Evolutionary conservation across 768 basidiomycete species (phyloP).

Genomic region (Pleurotus cornucopiae): DNA sequence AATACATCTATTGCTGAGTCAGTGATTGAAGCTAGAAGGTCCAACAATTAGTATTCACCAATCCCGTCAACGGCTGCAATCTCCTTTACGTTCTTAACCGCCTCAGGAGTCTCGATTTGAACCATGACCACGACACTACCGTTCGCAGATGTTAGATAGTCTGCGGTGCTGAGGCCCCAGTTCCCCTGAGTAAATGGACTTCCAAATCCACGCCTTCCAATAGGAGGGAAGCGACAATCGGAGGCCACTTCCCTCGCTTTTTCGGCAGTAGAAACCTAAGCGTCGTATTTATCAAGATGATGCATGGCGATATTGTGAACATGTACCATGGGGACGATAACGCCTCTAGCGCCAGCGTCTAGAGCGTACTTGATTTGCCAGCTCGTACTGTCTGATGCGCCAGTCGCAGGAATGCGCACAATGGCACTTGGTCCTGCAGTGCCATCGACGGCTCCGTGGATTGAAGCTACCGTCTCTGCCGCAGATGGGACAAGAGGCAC

Average conservation of each 20-base stretch:
- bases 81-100: constrained; percentile 51
- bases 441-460: constrained; percentile 35
- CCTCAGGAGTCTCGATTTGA: constrained; percentile 65
- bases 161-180: constrained; percentile 48
- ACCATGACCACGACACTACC: constrained; percentile 52
- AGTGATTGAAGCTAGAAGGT: neutral
- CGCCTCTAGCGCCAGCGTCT: constrained; percentile 62
- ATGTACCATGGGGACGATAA: constrained; percentile 65
- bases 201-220: constrained; percentile 61
- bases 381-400: constrained; percentile 45
- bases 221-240: constrained; percentile 60
- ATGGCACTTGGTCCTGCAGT: constrained; percentile 45
- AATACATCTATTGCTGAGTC: constrained; percentile 33
- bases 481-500: constrained; percentile 51
- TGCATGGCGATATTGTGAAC: neutral
- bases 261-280: constrained; percentile 51
- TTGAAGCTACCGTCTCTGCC: constrained; percentile 51
- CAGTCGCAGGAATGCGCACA: constrained; percentile 64
- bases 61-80: constrained; percentile 63
- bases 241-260: constrained; percentile 54
- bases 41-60: constrained; percentile 29
- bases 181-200: constrained; percentile 55
- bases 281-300: neutral
- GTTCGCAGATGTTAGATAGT: constrained; percentile 56
- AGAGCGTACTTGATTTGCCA: constrained; percentile 75